Conservation (phyloP, 495 filamentous ascomycete species). For the Penicillium alfredii region DNA sequence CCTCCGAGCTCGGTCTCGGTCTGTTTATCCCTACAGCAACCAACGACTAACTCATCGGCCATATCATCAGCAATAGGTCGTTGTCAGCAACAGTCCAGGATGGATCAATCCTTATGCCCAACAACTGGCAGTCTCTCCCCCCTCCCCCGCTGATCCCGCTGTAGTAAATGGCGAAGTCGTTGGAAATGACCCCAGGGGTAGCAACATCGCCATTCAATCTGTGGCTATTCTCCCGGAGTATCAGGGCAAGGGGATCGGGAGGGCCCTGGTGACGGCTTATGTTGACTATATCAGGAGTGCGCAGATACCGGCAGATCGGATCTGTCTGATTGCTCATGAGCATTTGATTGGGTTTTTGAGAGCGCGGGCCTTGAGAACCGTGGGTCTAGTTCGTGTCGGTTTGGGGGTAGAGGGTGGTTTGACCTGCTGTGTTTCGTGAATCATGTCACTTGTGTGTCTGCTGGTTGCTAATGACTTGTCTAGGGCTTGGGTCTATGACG, state of each 20-base stretch:
- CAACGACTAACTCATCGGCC: slow-evolving; percentile 12
- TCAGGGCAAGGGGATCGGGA: slow-evolving; percentile 20
- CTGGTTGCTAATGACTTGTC: no score
- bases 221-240: slow-evolving; percentile 19
- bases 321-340: slow-evolving; percentile 20
- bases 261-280: slow-evolving; percentile 16
- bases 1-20: slow-evolving; percentile 16
- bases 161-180: slow-evolving; percentile 9
- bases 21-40: slow-evolving; percentile 13
- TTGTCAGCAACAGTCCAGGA: slow-evolving; percentile 11
- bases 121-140: slow-evolving; percentile 12
- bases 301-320: not conserved
- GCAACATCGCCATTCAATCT: slow-evolving; percentile 20
- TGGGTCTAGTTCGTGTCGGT: slow-evolving; percentile 12
- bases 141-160: not conserved
- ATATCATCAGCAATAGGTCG: slow-evolving; percentile 15
- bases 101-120: slow-evolving; percentile 19
- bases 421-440: slow-evolving; percentile 11
- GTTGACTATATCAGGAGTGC: slow-evolving; percentile 11
- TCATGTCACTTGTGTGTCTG: not conserved
- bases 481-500: no score
- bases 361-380: slow-evolving; percentile 16
- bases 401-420: slow-evolving; percentile 19
- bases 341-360: slow-evolving; percentile 22
- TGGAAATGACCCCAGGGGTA: slow-evolving; percentile 17